Conservation (phyloP, 306 rosid species). For the Senna siamea region DNA sequence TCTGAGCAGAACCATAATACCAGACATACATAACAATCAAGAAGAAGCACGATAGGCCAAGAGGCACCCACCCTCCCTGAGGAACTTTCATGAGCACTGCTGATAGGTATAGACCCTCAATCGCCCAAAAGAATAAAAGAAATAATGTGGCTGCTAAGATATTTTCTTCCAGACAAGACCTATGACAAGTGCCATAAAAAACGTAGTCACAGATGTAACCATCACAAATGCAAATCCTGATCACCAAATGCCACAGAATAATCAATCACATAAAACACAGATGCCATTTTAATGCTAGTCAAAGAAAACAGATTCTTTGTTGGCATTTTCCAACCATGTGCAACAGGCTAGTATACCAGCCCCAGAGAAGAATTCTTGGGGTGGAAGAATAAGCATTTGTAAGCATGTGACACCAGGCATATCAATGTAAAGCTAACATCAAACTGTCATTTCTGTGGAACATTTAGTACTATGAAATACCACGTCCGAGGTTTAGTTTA, state of each 20-base stretch:
- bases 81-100: constrained; percentile 79
- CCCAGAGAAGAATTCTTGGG: neutral
- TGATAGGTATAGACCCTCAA: constrained; percentile 74
- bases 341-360: neutral
- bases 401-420: neutral
- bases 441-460: neutral
- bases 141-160: constrained; percentile 51
- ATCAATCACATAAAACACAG: constrained; percentile 22
- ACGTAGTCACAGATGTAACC: constrained; percentile 72
- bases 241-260: constrained; percentile 42
- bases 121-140: constrained; percentile 68
- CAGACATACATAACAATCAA: constrained; percentile 72
- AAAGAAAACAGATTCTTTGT: constrained; percentile 12
- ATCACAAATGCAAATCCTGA: constrained; percentile 78
- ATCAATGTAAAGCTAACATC: constrained; percentile 8
- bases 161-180: constrained; percentile 73
- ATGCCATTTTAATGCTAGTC: neutral
- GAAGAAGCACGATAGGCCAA: constrained; percentile 66
- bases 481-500: constrained; percentile 8
- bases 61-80: constrained; percentile 89
- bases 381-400: constrained; percentile 6
- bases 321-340: neutral
- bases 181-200: constrained; percentile 72
- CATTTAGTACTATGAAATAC: neutral
- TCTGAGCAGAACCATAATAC: constrained; percentile 72